These are phyloP conservation scores for Penicillium sp. DNA, from an alignment of 2,329 filamentous ascomycete species.

Conservation along the genomic window DNA sequence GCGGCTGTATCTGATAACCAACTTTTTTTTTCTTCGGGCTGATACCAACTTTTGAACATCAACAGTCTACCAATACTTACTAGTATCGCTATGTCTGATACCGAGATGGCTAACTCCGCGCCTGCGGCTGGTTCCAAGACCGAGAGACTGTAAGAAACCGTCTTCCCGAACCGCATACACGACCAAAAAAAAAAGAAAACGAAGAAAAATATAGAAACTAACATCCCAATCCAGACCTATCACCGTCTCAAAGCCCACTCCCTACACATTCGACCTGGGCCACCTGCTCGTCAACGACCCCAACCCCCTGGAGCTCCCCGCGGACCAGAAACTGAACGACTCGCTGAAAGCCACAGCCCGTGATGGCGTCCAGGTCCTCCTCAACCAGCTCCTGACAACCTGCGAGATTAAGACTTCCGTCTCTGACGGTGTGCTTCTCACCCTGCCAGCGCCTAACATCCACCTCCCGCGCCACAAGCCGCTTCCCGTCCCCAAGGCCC, in stretches of 20 bases:
- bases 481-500: conserved; percentile 74
- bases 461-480: conserved; percentile 87
- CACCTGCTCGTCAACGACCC: conserved; percentile 83
- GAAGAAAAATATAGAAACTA: conserved; percentile 18
- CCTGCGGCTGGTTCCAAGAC: conserved; percentile 29
- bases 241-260: conserved; percentile 76
- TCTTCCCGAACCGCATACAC: not conserved
- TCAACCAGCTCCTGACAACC: conserved; percentile 91
- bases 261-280: conserved; percentile 89
- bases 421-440: conserved; percentile 69
- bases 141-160: conserved; percentile 42
- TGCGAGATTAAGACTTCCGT: conserved; percentile 71
- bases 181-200: not conserved
- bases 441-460: conserved; percentile 69
- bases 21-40: conserved; percentile 32
- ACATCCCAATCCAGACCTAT: conserved; percentile 48
- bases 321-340: conserved; percentile 56
- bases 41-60: conserved; percentile 12
- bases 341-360: conserved; percentile 73
- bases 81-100: conserved; percentile 29
- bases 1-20: conserved; percentile 32
- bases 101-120: conserved; percentile 27
- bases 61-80: conserved; percentile 7
- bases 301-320: conserved; percentile 69
- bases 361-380: conserved; percentile 84